phyloP scores from a whole-genome alignment of 2,329 filamentous ascomycete species.

The Nigrospora osmanthi region DNA sequence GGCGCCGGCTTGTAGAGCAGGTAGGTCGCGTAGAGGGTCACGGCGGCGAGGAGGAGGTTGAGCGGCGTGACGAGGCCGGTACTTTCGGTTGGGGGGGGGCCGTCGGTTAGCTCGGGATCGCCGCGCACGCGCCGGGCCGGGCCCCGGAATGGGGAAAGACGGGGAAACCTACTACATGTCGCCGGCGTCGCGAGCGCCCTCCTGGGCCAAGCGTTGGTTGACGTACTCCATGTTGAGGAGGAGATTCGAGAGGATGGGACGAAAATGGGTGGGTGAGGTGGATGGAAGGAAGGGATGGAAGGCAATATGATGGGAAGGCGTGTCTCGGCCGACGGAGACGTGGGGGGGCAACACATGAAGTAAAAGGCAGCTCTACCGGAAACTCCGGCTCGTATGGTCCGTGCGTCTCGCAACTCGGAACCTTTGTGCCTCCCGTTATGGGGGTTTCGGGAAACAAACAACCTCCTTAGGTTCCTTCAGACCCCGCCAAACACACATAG shows the following conservation, averaged over 20 bases:
- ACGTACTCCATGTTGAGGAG: constrained; percentile 44
- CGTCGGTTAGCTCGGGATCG: constrained; percentile 4
- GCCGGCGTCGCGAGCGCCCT: constrained; percentile 36
- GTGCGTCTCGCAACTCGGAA: too few species aligned
- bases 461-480: too few species aligned
- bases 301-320: too few species aligned
- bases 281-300: too few species aligned
- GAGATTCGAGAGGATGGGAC: background rate
- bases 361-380: too few species aligned
- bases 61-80: constrained; percentile 49
- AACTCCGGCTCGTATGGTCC: too few species aligned
- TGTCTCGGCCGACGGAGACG: too few species aligned
- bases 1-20: constrained; percentile 40
- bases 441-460: too few species aligned
- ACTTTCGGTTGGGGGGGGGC: constrained; percentile 13
- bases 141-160: background rate
- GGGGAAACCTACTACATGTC: constrained; percentile 20
- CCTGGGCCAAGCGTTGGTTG: constrained; percentile 45
- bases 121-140: background rate
- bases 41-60: constrained; percentile 50
- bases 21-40: constrained; percentile 53
- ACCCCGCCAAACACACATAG: too few species aligned
- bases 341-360: too few species aligned
- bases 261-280: background rate
- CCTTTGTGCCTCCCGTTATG: too few species aligned